Conservation (phyloP, 306 rosid genomes). For the Urtica urens region DNA sequence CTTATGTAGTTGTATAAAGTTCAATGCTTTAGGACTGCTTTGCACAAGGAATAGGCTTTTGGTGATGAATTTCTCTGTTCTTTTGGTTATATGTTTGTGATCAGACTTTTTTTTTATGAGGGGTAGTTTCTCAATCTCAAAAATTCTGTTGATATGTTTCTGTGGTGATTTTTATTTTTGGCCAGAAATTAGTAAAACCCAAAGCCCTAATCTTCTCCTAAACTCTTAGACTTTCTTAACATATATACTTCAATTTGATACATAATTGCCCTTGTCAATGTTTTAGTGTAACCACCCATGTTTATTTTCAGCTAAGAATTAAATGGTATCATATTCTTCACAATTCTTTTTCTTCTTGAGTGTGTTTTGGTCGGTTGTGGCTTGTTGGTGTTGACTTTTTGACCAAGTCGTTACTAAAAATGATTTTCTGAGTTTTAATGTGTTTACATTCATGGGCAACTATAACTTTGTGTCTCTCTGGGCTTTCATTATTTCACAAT, state of each 20-base stretch:
- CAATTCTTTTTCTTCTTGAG: background rate
- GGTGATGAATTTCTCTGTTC: conserved; percentile 2
- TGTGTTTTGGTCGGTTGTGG: background rate
- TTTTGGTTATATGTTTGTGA: background rate
- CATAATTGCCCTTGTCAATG: too few species aligned
- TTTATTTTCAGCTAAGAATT: too few species aligned
- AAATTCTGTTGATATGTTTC: too few species aligned
- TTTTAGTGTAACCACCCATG: too few species aligned
- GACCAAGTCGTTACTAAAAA: background rate
- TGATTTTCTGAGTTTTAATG: background rate
- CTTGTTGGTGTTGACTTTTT: background rate
- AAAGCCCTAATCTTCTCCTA: too few species aligned
- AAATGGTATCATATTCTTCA: too few species aligned
- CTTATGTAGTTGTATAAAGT: background rate
- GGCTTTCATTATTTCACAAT: background rate
- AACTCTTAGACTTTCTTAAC: too few species aligned
- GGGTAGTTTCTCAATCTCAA: background rate
- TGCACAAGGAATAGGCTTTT: background rate
- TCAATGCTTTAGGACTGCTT: conserved; percentile 4
- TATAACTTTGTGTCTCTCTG: background rate
- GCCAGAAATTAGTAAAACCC: too few species aligned
- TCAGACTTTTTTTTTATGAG: background rate
- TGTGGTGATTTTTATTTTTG: too few species aligned
- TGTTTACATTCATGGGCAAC: conserved; percentile 6
- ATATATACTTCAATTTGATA: too few species aligned